Conservation (phyloP, 1,284 basidiomycete genomes). For the Papiliotrema laurentii region DNA sequence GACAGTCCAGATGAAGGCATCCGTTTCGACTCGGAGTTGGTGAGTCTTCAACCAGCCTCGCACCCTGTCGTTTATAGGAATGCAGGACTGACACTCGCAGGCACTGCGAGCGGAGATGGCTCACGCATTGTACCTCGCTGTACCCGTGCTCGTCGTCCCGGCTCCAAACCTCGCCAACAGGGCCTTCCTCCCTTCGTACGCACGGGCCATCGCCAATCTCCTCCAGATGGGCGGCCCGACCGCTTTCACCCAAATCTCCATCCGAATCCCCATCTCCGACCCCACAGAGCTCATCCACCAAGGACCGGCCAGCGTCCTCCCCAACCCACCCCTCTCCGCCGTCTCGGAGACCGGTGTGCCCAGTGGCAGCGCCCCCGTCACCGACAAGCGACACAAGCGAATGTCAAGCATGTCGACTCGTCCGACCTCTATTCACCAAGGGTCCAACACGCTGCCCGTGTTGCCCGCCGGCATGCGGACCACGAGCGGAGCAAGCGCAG, state of each 20-base stretch:
- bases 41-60: constrained; percentile 48
- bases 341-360: not conserved
- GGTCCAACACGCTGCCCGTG: constrained; percentile 1
- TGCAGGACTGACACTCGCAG: constrained; percentile 51
- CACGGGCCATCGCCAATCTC: constrained; percentile 76
- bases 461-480: constrained; percentile 12
- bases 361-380: not conserved
- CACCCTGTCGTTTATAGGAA: constrained; percentile 1
- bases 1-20: constrained; percentile 92
- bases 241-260: constrained; percentile 65
- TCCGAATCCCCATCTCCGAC: constrained; percentile 79
- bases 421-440: constrained; percentile 35
- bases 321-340: not conserved
- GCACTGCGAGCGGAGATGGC: constrained; percentile 89
- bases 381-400: constrained; percentile 31
- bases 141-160: constrained; percentile 82
- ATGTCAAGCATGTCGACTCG: constrained; percentile 39
- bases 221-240: constrained; percentile 56
- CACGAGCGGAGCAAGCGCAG: constrained; percentile 17
- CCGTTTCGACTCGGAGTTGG: constrained; percentile 91
- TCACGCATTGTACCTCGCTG: constrained; percentile 87
- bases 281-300: constrained; percentile 37
- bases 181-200: constrained; percentile 82
- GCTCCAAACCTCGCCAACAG: constrained; percentile 70
- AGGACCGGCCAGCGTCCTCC: constrained; percentile 16